Percentiles rank a stretch among this genome's conserved stretches.
These are phyloP conservation scores for Aspergillus diversus DNA, from an alignment of 495 filamentous ascomycete genomes.

Conservation along the genomic window DNA sequence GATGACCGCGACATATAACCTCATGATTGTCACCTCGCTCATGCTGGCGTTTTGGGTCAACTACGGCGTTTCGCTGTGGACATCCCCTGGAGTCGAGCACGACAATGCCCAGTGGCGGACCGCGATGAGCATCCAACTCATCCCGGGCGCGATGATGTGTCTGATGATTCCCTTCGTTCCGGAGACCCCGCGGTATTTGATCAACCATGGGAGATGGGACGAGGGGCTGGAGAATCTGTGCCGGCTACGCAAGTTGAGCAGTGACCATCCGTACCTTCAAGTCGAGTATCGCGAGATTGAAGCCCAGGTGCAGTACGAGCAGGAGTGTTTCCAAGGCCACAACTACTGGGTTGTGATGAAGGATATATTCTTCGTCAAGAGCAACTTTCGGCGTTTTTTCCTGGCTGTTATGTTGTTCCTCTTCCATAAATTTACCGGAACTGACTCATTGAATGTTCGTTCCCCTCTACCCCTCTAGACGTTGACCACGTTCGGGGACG, in stretches of 20 bases:
- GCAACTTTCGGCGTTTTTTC: slow-evolving; percentile 36
- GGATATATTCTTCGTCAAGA: slow-evolving; percentile 29
- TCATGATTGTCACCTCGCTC: slow-evolving; percentile 34
- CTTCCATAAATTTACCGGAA: slow-evolving; percentile 48
- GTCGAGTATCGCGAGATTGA: slow-evolving; percentile 36
- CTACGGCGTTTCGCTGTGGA: slow-evolving; percentile 33
- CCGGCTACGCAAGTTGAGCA: slow-evolving; percentile 60
- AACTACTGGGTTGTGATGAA: slow-evolving; percentile 33
- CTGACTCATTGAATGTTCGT: slow-evolving; percentile 38
- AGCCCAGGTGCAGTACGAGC: slow-evolving; percentile 32
- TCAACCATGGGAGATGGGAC: slow-evolving; percentile 51
- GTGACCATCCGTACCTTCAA: slow-evolving; percentile 61
- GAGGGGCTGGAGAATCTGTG: slow-evolving; percentile 57
- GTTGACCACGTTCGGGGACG: too few relatives aligned
- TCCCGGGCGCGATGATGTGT: slow-evolving; percentile 54
- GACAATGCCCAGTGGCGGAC: slow-evolving; percentile 52
- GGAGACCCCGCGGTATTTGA: slow-evolving; percentile 55
- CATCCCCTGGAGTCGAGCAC: slow-evolving; percentile 23
- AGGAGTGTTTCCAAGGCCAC: slow-evolving; percentile 30
- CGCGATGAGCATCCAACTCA: slow-evolving; percentile 53
- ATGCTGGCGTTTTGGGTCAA: slow-evolving; percentile 35
- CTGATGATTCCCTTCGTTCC: slow-evolving; percentile 59
- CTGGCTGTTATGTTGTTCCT: slow-evolving; percentile 40
- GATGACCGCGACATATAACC: slow-evolving; percentile 32
- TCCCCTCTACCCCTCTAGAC: background rate